Evolutionary conservation across 169 alveolate genomes (phyloP), one percentile per base, ranked within the genome.

Genomic region (Blepharisma undulans): DNA sequence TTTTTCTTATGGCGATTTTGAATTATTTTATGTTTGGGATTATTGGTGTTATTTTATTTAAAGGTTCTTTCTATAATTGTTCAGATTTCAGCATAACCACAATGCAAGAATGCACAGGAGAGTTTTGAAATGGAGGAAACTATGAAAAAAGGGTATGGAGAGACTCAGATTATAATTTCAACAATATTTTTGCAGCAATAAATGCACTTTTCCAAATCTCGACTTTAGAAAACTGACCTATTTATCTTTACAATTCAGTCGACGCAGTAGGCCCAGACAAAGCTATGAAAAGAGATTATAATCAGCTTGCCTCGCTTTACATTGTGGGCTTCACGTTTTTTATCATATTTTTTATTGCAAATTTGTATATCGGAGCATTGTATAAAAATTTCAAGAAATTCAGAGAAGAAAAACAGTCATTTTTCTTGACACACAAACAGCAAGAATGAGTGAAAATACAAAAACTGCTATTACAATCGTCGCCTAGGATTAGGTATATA

Each of bases 181-280:
- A 97, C 87, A 95, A 95, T 92, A 94, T 95, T 27, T 87, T 93
- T 48, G 71, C 79, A 14, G 97, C 97, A 16, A 93, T 96, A 90
- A 72, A 95, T 16, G 95, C 98, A 18, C 89, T 95, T 18, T 97
- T 97, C 91, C 95, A 92, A 27, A 87, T 96, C 33, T 94, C 97
- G 29, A 95, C 98, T 29, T 87, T 95, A 19, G 98, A 96, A 91
- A 95, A 93, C 33, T 97, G 98, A 98, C 96, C 97, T 27, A 92
- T 92, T 80, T 87, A 93, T 21, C 87, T 95, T 88, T 93, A 91
- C 92, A 86, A 89, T 80, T 95, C 92, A 34, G 91, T 94, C 4
- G 98, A 96, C 91, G 86, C 94, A 8, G 12, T 22, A 19, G 96
- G 92, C 19, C 74, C 91, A 33, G 95, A 89, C 22, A 33, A 88